These are phyloP conservation scores for Monosporascus sp. DNA, from an alignment of 2,329 filamentous ascomycete species.

Conservation along the genomic window DNA sequence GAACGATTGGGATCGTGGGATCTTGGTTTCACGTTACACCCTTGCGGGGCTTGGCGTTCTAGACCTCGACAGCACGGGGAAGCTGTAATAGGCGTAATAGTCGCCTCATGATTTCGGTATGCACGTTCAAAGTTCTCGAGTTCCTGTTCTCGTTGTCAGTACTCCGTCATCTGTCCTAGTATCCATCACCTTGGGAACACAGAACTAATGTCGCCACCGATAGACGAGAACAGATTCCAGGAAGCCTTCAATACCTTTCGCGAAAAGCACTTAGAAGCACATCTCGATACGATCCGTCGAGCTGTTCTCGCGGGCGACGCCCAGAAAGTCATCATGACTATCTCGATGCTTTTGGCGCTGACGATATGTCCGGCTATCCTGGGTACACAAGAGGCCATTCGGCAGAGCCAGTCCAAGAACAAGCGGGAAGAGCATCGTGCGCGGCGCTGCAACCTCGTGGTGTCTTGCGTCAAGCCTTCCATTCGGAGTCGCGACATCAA, in stretches of 20 bases:
- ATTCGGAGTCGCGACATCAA: slow-evolving; percentile 38
- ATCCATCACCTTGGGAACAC: not conserved
- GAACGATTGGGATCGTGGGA: slow-evolving; percentile 4
- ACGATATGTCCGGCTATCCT: slow-evolving; percentile 39
- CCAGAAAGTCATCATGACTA: slow-evolving; percentile 30
- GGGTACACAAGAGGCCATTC: slow-evolving; percentile 44
- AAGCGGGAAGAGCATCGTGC: slow-evolving; percentile 45
- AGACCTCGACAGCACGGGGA: slow-evolving; percentile 2
- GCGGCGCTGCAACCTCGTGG: slow-evolving; percentile 42
- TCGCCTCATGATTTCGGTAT: not conserved
- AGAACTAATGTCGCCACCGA: slow-evolving; percentile 14
- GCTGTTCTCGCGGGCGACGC: slow-evolving; percentile 1
- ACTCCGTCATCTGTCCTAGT: not conserved
- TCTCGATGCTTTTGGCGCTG: slow-evolving; percentile 37
- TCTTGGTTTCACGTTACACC: slow-evolving; percentile 2
- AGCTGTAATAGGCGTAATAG: not conserved
- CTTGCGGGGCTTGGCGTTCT: slow-evolving; percentile 7
- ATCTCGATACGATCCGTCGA: slow-evolving; percentile 5
- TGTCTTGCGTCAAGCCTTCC: slow-evolving; percentile 40
- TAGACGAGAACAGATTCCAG: not conserved
- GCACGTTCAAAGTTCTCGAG: not conserved
- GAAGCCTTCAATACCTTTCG: slow-evolving; percentile 13
- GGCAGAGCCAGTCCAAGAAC: slow-evolving; percentile 44
- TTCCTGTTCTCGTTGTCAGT: not conserved
- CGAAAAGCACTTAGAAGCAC: slow-evolving; percentile 18